phyloP scores from a whole-genome alignment of 768 basidiomycete genomes.

The Phallus indusiatus region DNA sequence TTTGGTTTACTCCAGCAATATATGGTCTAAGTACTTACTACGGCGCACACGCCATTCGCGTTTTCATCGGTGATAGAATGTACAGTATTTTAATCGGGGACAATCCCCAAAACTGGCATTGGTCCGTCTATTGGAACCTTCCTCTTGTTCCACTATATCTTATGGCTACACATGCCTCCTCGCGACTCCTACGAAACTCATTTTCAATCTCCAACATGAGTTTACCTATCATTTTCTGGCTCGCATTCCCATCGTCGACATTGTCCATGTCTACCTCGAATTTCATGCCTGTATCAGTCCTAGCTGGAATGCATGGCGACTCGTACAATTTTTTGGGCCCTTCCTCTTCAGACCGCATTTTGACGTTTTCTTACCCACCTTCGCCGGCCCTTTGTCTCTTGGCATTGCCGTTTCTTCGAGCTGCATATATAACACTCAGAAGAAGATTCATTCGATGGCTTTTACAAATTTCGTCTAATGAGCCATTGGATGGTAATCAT shows the following conservation, averaged over 20 bases:
- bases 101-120: conserved; percentile 66
- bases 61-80: conserved; percentile 63
- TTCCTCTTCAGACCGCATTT: background rate
- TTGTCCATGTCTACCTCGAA: no score
- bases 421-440: conserved; percentile 5
- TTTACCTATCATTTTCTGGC: conserved; percentile 24
- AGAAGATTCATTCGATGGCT: background rate
- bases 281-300: background rate
- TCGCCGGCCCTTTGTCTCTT: background rate
- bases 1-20: conserved; percentile 26
- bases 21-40: conserved; percentile 51
- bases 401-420: background rate
- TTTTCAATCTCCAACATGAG: conserved; percentile 20
- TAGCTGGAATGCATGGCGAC: background rate
- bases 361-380: conserved; percentile 2
- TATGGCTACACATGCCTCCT: conserved; percentile 42
- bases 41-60: conserved; percentile 60
- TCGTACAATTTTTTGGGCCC: background rate
- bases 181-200: conserved; percentile 14
- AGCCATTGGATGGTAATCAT: background rate
- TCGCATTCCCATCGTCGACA: conserved; percentile 15
- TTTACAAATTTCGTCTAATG: background rate
- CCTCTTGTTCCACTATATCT: conserved; percentile 63
- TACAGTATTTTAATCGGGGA: conserved; percentile 55
- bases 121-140: conserved; percentile 66